Base-by-base conservation (phyloP, 345 rosid genomes). In the Gossypium herbaceum region DNA sequence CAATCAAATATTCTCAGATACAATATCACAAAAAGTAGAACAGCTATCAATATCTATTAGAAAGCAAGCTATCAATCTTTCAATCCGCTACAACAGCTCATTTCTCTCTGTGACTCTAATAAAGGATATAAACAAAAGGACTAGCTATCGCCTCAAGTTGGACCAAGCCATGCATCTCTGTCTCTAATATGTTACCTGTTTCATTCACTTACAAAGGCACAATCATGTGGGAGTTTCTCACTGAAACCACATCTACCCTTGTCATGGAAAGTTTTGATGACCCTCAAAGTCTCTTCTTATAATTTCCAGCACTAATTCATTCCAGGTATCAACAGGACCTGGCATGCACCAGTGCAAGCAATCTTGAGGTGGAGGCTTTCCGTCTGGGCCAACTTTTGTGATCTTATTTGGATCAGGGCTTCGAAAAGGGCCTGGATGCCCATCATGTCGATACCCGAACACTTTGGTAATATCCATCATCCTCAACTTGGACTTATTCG, bases 291-390 rank as follows among this genome's bases (percentile, higher is more conserved):
- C 97, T 85, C 93, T 87, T 75, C 91, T 85, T 72, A 89, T 84
- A 48, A 81, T 79, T 78, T 95, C 99, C 25, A 95, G 87, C 75
- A 95, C 96, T 59, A 95, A 76, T 77, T 95, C 99, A 52, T 95
- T 95, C 98, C 99, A 95, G 39, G 89, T 89, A 77, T 95, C 99
- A 0, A 95, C 97, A 0, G 99, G 97, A 19, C 99, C 99, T 0
- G 98, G 97, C 99, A 95, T 93, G 90, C 98, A 95, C 99, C 99
- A 95, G 82, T 95, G 99, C 61, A 95, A 82, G 88, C 99, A 95
- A 76, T 95, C 99, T 79, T 95, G 98, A 0, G 98, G 96, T 0
- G 98, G 98, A 24, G 99, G 99, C 82, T 51, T 85, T 66, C 99
- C 99, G 75, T 89, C 87, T 0, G 92, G 89, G 29, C 96, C 89